phyloP scores from a whole-genome alignment of 805 yeast species.

The Metschnikowia lachancei region DNA sequence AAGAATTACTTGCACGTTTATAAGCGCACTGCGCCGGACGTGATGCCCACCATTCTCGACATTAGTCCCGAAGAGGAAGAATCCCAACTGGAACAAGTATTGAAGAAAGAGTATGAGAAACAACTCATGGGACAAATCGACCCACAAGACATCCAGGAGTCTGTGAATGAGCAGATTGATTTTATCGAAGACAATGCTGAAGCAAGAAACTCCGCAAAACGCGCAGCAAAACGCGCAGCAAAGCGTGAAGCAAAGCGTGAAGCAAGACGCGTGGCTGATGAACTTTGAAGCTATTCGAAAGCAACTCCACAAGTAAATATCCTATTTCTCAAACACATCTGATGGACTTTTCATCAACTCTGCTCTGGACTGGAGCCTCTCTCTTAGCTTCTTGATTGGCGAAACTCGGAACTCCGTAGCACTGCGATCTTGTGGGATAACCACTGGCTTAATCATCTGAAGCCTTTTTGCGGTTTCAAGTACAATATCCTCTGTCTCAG shows the following conservation, averaged over 20 bases:
- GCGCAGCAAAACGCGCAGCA: too few species aligned
- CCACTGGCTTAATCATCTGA: conserved; percentile 36
- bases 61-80: conserved; percentile 1
- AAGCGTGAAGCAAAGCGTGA: too few species aligned
- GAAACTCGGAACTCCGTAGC: conserved; percentile 29
- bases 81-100: conserved; percentile 7
- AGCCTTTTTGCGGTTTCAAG: conserved; percentile 36
- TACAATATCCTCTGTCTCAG: conserved; percentile 4
- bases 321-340: not conserved
- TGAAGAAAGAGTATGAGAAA: conserved; percentile 10
- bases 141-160: conserved; percentile 18
- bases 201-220: too few species aligned
- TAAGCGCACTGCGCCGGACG: conserved; percentile 21
- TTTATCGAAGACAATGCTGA: conserved; percentile 13
- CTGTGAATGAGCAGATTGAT: conserved; percentile 27
- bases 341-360: conserved; percentile 6
- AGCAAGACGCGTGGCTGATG: conserved; percentile 5
- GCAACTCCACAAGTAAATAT: not conserved
- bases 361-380: conserved; percentile 18
- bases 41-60: conserved; percentile 12
- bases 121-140: conserved; percentile 16
- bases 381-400: conserved; percentile 30
- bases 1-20: conserved; percentile 31
- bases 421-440: conserved; percentile 32
- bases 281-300: conserved; percentile 4